Evolutionary conservation across 768 basidiomycete genomes (phyloP), one percentile per base, ranked within the genome.

Genomic region (Tubosaeta sp.): DNA sequence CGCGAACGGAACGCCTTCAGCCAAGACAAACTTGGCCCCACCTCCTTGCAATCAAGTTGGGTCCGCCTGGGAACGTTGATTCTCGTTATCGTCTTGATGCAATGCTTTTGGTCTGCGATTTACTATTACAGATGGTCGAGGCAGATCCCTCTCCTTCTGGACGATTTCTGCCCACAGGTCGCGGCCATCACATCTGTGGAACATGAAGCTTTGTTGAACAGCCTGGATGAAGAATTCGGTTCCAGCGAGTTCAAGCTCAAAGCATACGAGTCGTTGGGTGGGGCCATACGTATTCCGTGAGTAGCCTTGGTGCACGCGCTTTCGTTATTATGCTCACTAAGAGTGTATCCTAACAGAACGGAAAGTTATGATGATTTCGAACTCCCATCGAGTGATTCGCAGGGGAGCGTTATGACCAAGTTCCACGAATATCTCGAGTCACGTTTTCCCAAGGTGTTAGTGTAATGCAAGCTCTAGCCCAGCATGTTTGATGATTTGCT

Each of bases 391-490:
- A 65, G 70, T 46, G 81, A 83, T 54, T 66, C 75, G 9, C 71
- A 78, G 5, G 71, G 72, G 72, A 50, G 65, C 32, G 57, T 65
- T 6, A 63, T 70, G 35, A 32, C 43, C 22, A 45, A 57, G 14
- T 45, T 66, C 46, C 66, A 62, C 38, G 46, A 48, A 3, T 64
- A 63, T 44, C 50, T 68, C 13, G 55, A 65, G 39, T 59, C 65
- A 25, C 70, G 86, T 34, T 93, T 87, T 59, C 80, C 84, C 10
- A 73, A 81, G 64, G 79, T 75, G 75, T 87, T 64, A 48, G 71
- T 70, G 6, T 16, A 42, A 12, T n/a, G 5, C 34, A n/a, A 29
- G 12, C 34, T 1, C 39, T 10, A 10, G 6, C 18, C 22, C 4
- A 29, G 12, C 16, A 42, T 34, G n/a, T 24, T 32, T 48, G 35